Base-by-base conservation (phyloP, 805 yeast genomes). In the Pichia californica region DNA sequence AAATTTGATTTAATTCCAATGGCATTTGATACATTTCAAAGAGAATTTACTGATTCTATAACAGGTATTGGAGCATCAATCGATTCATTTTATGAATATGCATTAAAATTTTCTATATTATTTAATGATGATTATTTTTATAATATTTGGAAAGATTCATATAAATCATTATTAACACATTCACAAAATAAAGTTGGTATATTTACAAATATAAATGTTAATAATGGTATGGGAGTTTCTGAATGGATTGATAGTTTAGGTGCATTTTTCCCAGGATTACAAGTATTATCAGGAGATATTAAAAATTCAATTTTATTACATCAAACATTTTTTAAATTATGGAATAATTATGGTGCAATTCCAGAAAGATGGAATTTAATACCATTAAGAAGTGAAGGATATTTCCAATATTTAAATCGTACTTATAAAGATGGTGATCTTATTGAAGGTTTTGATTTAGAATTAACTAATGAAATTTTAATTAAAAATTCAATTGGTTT, bases 1-100 rank as follows among this genome's bases (percentile, higher is more conserved):
- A 53, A 61, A 2, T 57, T 84, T 13, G 78, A 84, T 50, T 65
- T 91, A 25, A 54, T 91, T 13, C 95, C 96, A 2, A 83, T 84
- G 86, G 72, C 89, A 0, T 67, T 88, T 5, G 80, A 82, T 47
- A 48, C 58, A 1, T 35, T 21, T n/a, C 21, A 43, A 0, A 54
- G 68, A 1, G 55, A 59, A 31, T 79, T 86, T 77, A 62, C 68
- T 32, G 82, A 82, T 44, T 58, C 71, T 0, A 62, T 79, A 32
- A 77, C 93, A 0, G 96, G 96, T 0, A 71, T 85, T 9, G 97
- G 98, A 2, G 97, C 97, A 0, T 83, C 95, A 2, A 76, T 87
- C 14, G 98, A 89, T 61, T 87, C 96, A 0, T 86, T 86, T 55
- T 89, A 82, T 58, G 98, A 89, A 56, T 86, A 88, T 61, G 84